phyloP scores from a whole-genome alignment of 192 early-diverging fungal genomes.

The Linnemannia exigua region DNA sequence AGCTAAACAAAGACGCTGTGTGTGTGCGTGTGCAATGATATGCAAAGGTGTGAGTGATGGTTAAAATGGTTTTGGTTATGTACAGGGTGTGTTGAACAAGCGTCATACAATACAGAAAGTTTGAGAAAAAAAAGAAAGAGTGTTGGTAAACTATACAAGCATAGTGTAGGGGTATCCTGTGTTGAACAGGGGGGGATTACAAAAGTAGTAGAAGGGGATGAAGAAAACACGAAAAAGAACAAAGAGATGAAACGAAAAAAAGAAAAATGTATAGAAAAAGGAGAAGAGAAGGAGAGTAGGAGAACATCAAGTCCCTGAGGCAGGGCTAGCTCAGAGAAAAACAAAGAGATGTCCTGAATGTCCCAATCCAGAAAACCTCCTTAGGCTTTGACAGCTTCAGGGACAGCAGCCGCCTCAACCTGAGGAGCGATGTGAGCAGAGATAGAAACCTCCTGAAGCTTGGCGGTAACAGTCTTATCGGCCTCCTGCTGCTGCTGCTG shows the following conservation, averaged over 20 bases:
- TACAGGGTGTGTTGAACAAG: conserved; percentile 59
- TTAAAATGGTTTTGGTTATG: conserved; percentile 10
- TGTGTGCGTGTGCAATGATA: background rate
- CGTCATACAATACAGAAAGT: conserved; percentile 51
- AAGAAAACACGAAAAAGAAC: conserved; percentile 10
- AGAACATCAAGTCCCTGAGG: background rate
- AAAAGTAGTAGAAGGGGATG: background rate
- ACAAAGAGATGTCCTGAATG: background rate
- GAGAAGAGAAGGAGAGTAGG: conserved; percentile 9
- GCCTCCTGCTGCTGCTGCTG: background rate
- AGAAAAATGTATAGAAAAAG: background rate
- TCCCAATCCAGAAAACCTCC: background rate
- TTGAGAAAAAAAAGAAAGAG: conserved; percentile 5
- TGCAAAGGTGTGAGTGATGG: too few species aligned
- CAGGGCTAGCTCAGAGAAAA: background rate
- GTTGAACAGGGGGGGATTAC: conserved; percentile 43
- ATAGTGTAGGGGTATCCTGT: conserved; percentile 25
- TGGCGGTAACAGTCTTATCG: background rate
- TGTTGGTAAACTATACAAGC: background rate
- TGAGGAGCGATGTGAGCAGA: background rate
- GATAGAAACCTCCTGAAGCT: background rate
- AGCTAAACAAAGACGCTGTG: background rate
- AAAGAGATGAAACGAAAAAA: conserved; percentile 2
- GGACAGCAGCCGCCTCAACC: background rate
- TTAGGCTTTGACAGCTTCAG: conserved; percentile 29